These are phyloP conservation scores for Phlyctochytrium planicorne DNA, from an alignment of 192 early-diverging fungal species.

Conservation along the genomic window DNA sequence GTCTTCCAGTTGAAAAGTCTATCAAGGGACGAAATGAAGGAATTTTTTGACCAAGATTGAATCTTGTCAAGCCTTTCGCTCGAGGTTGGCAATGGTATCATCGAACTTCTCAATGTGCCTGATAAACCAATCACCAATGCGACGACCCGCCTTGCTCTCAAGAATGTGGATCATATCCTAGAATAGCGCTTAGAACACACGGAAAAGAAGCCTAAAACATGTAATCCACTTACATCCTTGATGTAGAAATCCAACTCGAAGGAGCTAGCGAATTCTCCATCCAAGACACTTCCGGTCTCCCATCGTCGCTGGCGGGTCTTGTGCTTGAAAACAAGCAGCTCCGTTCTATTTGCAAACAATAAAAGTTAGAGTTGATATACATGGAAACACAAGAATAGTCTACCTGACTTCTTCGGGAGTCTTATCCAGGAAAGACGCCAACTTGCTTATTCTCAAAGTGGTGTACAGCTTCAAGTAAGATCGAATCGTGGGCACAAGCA, in stretches of 20 bases:
- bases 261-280: slow-evolving; percentile 77
- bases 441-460: slow-evolving; percentile 82
- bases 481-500: slow-evolving; percentile 80
- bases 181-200: slow-evolving; percentile 56
- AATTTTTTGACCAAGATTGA: background rate
- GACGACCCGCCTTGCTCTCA: slow-evolving; percentile 89
- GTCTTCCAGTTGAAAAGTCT: background rate
- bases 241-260: slow-evolving; percentile 92
- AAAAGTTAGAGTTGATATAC: background rate
- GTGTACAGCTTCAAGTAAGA: slow-evolving; percentile 97
- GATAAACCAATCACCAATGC: slow-evolving; percentile 95
- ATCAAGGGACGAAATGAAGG: background rate
- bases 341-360: slow-evolving; percentile 38
- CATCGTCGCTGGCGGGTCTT: slow-evolving; percentile 88
- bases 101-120: slow-evolving; percentile 92
- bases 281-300: slow-evolving; percentile 74
- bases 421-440: slow-evolving; percentile 84
- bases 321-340: slow-evolving; percentile 93
- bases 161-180: slow-evolving; percentile 92
- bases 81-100: slow-evolving; percentile 34
- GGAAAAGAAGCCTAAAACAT: background rate
- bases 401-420: slow-evolving; percentile 75
- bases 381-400: background rate
- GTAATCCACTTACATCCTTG: slow-evolving; percentile 60
- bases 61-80: background rate